phyloP scores from a whole-genome alignment of 108 stramenopile species.

The Asterionellopsis glacialis region DNA sequence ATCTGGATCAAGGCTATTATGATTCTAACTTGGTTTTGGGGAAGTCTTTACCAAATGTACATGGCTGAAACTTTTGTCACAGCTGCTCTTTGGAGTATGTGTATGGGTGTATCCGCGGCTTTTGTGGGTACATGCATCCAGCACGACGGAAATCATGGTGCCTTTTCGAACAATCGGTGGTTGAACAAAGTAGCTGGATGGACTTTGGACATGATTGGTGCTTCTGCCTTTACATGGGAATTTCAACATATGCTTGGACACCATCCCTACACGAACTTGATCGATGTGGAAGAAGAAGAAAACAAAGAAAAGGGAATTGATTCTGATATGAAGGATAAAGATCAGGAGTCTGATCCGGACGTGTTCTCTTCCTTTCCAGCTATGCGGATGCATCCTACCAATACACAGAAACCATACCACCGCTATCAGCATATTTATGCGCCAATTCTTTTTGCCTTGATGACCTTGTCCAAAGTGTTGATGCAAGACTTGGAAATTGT shows the following conservation, averaged over 20 bases:
- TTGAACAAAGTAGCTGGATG: slow-evolving; percentile 51
- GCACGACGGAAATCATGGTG: slow-evolving; percentile 77
- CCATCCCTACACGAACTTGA: slow-evolving; percentile 82
- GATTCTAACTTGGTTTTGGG: slow-evolving; percentile 41
- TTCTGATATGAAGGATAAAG: slow-evolving; percentile 30
- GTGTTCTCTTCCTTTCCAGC: slow-evolving; percentile 56
- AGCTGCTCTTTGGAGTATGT: slow-evolving; percentile 19
- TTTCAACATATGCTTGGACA: slow-evolving; percentile 81
- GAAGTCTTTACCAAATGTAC: slow-evolving; percentile 36
- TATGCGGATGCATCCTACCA: slow-evolving; percentile 54
- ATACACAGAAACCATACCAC: slow-evolving; percentile 36
- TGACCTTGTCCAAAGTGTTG: slow-evolving; percentile 60
- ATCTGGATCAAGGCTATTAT: slow-evolving; percentile 44
- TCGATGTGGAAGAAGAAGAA: slow-evolving; percentile 57
- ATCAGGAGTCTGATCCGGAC: slow-evolving; percentile 60
- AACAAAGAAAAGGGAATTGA: slow-evolving; percentile 33
- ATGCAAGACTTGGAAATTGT: slow-evolving; percentile 52
- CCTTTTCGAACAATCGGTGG: slow-evolving; percentile 36
- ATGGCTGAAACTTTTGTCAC: not conserved
- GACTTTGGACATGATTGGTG: slow-evolving; percentile 63
- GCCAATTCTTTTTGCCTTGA: slow-evolving; percentile 43
- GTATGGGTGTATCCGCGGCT: slow-evolving; percentile 45
- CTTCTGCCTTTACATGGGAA: slow-evolving; percentile 56
- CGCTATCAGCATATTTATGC: slow-evolving; percentile 56
- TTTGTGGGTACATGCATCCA: slow-evolving; percentile 52